These are phyloP conservation scores for Gymnopilus dilepis DNA, from an alignment of 768 basidiomycete species.

Conservation along the genomic window DNA sequence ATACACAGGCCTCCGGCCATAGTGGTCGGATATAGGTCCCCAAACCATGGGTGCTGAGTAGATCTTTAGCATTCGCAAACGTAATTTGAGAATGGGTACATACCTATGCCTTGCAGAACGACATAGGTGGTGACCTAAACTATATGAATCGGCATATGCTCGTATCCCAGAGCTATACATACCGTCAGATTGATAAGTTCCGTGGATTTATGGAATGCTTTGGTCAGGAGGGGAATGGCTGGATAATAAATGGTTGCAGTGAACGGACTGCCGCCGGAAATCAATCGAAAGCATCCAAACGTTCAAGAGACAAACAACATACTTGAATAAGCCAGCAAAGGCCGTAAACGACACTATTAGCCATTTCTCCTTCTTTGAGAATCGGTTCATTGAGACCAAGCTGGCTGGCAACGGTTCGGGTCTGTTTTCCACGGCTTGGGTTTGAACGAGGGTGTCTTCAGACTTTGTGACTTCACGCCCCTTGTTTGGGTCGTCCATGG, in stretches of 20 bases:
- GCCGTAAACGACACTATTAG: slow-evolving; percentile 61
- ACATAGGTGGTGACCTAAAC: slow-evolving; percentile 70
- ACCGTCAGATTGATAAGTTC: slow-evolving; percentile 84
- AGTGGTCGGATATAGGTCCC: slow-evolving; percentile 71
- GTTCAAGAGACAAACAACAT: background rate
- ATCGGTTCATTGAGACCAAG: slow-evolving; percentile 27
- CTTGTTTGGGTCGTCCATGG: slow-evolving; percentile 12
- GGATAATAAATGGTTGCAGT: slow-evolving; percentile 83
- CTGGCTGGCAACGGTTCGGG: slow-evolving; percentile 1
- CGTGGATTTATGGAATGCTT: slow-evolving; percentile 64
- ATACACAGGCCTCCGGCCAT: slow-evolving; percentile 69
- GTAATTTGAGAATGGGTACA: slow-evolving; percentile 19
- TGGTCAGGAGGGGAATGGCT: slow-evolving; percentile 72
- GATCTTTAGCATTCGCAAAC: background rate
- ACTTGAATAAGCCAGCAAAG: slow-evolving; percentile 71
- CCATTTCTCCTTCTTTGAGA: slow-evolving; percentile 67
- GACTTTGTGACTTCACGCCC: slow-evolving; percentile 4
- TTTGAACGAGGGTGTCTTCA: background rate
- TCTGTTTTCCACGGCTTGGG: background rate
- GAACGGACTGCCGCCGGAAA: slow-evolving; percentile 52
- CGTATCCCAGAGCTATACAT: background rate
- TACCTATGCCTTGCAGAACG: slow-evolving; percentile 67
- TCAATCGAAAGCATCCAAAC: too few species aligned
- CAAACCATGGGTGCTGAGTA: slow-evolving; percentile 65
- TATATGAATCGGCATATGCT: background rate